phyloP scores from a whole-genome alignment of 148 eudicot species.

The Rhododendron kiyosumense region DNA sequence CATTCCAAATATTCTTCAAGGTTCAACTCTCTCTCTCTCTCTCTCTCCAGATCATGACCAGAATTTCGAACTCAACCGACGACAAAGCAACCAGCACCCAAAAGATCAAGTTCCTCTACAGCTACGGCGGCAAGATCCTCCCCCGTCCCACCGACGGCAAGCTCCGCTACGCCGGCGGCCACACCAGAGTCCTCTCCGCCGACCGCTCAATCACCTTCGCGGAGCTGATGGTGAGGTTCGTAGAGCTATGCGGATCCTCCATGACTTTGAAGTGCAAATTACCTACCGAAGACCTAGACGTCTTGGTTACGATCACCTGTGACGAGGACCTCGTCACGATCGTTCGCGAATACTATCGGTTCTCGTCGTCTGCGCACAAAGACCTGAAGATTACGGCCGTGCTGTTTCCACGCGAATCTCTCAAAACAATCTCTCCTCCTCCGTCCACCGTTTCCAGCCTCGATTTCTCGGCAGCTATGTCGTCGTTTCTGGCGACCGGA shows the following conservation, averaged over 20 bases:
- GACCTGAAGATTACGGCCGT: constrained; percentile 31
- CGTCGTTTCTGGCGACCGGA: background rate
- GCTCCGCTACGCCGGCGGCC: constrained; percentile 88
- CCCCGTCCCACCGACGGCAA: constrained; percentile 77
- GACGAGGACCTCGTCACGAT: constrained; percentile 6
- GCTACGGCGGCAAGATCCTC: constrained; percentile 83
- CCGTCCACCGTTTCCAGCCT: constrained; percentile 12
- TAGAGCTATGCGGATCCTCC: background rate
- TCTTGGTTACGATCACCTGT: background rate
- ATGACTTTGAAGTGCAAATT: background rate
- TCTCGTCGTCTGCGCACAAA: background rate
- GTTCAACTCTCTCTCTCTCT: background rate
- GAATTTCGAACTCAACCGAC: background rate
- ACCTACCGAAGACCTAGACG: background rate
- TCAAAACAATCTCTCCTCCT: constrained; percentile 26
- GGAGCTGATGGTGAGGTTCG: constrained; percentile 31
- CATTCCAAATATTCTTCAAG: background rate
- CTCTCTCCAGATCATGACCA: constrained; percentile 4
- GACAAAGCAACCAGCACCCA: constrained; percentile 18
- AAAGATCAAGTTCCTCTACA: constrained; percentile 64
- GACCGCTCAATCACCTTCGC: constrained; percentile 51
- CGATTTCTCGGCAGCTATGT: background rate
- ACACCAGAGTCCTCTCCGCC: constrained; percentile 76
- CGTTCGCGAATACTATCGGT: background rate
- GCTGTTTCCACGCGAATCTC: constrained; percentile 25